A percentile compares a stretch with the other conserved stretches of the same genome.
These are phyloP conservation scores for Cotoneaster glaucophyllus DNA, from an alignment of 306 rosid species.

Conservation along the genomic window DNA sequence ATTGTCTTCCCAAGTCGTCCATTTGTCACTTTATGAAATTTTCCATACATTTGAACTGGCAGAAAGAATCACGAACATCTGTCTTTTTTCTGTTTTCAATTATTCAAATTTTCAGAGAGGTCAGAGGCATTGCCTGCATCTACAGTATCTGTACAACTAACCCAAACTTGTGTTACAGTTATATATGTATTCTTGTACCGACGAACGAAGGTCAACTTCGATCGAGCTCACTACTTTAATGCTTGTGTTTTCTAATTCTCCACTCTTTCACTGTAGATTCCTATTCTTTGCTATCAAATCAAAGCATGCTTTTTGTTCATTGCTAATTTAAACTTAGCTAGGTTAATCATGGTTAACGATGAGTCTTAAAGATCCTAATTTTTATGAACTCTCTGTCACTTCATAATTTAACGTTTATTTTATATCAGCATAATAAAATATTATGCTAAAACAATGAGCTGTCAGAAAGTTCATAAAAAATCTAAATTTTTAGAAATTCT, in stretches of 20 bases:
- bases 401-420: no score
- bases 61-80: not conserved
- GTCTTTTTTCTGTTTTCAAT: not conserved
- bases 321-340: not conserved
- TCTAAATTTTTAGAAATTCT: no score
- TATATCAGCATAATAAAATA: no score
- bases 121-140: no score
- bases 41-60: not conserved
- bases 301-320: not conserved
- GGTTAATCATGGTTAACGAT: not conserved
- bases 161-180: not conserved
- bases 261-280: no score
- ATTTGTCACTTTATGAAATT: no score
- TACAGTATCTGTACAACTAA: not conserved
- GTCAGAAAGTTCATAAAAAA: no score
- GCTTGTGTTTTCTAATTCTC: not conserved
- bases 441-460: no score
- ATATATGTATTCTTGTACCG: not conserved
- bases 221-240: not conserved
- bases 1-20: no score
- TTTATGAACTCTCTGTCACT: fast-evolving
- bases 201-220: not conserved
- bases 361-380: not conserved
- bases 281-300: not conserved
- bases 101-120: no score